These are phyloP conservation scores for Neostapfia colusana DNA, from an alignment of 176 grass and related monocot genomes.

Conservation along the genomic window DNA sequence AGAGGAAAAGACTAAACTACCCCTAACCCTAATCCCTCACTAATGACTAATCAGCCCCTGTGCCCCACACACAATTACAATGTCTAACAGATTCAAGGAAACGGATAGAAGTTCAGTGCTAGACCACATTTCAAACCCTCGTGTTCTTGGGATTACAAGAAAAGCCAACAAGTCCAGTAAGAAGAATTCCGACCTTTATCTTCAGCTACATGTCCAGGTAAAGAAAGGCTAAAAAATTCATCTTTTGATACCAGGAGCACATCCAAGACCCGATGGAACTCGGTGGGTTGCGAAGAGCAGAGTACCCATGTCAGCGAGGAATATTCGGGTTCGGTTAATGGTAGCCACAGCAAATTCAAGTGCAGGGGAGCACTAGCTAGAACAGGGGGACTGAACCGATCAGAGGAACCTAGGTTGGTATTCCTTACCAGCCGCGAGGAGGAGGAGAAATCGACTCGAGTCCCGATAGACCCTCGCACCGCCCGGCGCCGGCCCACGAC, in stretches of 20 bases:
- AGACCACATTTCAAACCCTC: background rate
- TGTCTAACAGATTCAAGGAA: too few relatives aligned
- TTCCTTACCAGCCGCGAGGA: slow-evolving; percentile 7
- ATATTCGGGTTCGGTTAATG: background rate
- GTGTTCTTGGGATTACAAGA: background rate
- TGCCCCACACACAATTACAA: too few relatives aligned
- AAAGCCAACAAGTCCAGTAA: background rate
- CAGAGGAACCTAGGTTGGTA: background rate
- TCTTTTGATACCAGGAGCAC: background rate
- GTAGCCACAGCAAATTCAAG: background rate
- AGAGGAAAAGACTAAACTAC: too few relatives aligned
- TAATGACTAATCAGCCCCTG: too few relatives aligned
- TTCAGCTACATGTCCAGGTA: background rate
- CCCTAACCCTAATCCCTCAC: too few relatives aligned
- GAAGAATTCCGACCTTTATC: background rate
- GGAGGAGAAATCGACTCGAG: background rate
- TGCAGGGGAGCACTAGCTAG: background rate
- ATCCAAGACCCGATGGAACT: background rate
- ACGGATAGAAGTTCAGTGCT: background rate
- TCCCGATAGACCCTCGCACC: background rate
- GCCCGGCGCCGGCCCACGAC: background rate
- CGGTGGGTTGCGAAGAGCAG: background rate
- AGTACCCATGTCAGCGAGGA: background rate
- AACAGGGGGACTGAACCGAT: background rate
- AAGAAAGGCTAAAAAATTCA: background rate